These are phyloP conservation scores for Capsicum chinense DNA, from an alignment of 257 asterid species.

Conservation along the genomic window DNA sequence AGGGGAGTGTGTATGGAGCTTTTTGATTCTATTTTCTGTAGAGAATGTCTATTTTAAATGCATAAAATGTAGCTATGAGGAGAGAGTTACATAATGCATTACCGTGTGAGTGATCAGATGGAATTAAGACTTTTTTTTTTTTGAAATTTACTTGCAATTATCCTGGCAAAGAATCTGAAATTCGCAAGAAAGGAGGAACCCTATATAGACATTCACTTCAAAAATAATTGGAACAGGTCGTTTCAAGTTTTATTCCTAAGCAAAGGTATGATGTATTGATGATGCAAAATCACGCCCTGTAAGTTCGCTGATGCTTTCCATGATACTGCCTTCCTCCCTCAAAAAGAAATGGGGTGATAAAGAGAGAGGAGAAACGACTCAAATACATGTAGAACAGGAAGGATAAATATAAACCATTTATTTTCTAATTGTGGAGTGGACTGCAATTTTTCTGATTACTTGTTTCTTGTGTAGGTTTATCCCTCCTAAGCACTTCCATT, in stretches of 20 bases:
- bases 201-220: constrained; percentile 19
- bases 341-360: constrained; percentile 1
- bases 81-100: constrained; percentile 18
- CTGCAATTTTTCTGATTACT: constrained; percentile 25
- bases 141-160: constrained; percentile 21
- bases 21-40: background rate
- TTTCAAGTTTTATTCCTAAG: constrained; percentile 20
- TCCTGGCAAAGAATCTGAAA: constrained; percentile 18
- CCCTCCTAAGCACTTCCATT: constrained; percentile 51
- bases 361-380: background rate
- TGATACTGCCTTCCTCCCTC: background rate
- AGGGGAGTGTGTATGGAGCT: background rate
- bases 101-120: background rate
- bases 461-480: constrained; percentile 48
- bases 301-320: background rate
- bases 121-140: background rate
- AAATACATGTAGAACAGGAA: constrained; percentile 23
- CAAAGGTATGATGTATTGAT: constrained; percentile 8
- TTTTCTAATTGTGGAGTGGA: background rate
- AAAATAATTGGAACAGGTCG: background rate
- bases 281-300: constrained; percentile 23
- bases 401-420: background rate
- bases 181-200: constrained; percentile 14
- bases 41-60: background rate
- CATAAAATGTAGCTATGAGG: background rate